phyloP scores from a whole-genome alignment of 2,329 filamentous ascomycete genomes.

The Karstenula rhodostoma region DNA sequence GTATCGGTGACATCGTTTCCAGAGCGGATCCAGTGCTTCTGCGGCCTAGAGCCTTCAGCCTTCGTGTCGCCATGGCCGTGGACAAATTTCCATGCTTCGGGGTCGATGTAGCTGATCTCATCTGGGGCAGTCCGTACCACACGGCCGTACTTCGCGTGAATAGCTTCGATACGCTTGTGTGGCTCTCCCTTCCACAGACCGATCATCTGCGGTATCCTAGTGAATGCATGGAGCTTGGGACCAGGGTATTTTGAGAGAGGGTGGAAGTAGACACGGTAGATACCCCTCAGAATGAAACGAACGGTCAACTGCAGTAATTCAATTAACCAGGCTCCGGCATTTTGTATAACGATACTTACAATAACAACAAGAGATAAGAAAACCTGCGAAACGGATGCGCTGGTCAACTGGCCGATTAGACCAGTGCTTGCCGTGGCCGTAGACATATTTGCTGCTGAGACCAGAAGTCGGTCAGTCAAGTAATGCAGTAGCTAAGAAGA shows the following conservation, averaged over 20 bases:
- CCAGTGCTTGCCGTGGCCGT: slow-evolving; percentile 6
- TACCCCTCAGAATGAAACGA: slow-evolving; percentile 28
- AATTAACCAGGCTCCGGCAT: neutral
- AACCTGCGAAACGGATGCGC: slow-evolving; percentile 19
- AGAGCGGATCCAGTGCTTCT: slow-evolving; percentile 30
- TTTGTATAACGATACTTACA: slow-evolving; percentile 13
- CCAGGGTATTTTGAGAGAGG: slow-evolving; percentile 56
- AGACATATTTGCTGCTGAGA: neutral
- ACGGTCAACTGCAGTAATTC: slow-evolving; percentile 17
- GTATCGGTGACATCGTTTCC: slow-evolving; percentile 36
- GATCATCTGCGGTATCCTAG: slow-evolving; percentile 45
- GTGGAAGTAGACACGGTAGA: slow-evolving; percentile 53
- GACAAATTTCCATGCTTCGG: slow-evolving; percentile 47
- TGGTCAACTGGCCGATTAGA: slow-evolving; percentile 9
- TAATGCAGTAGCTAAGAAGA: neutral
- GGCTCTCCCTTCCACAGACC: slow-evolving; percentile 32
- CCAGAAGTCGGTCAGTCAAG: neutral
- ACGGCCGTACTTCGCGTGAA: slow-evolving; percentile 52
- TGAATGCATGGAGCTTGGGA: slow-evolving; percentile 47
- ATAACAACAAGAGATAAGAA: slow-evolving; percentile 15
- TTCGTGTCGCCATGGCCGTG: slow-evolving; percentile 44
- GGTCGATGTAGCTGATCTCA: slow-evolving; percentile 51
- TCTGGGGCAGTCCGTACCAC: slow-evolving; percentile 53
- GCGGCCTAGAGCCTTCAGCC: slow-evolving; percentile 18
- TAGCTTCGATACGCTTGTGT: slow-evolving; percentile 29